Percentiles rank a stretch among this genome's conserved stretches.
Conservation (phyloP, 1,284 basidiomycete genomes). For the Ustilago xerochloae region DNA sequence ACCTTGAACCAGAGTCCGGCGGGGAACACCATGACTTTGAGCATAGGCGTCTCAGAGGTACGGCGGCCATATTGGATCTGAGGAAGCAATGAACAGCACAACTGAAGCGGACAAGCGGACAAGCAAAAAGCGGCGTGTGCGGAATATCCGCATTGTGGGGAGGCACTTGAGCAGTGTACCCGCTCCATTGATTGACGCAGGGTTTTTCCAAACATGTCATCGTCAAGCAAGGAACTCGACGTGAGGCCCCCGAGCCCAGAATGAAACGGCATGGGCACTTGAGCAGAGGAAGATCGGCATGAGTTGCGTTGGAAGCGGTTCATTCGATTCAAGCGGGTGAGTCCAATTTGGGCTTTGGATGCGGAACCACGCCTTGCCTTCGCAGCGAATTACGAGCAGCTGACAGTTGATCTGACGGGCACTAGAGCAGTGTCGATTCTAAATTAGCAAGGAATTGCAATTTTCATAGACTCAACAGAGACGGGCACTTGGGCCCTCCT, state of each 20-base stretch:
- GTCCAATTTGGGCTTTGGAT: constrained; percentile 6
- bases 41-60: neutral
- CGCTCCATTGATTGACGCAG: constrained; percentile 1
- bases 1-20: neutral
- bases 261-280: neutral
- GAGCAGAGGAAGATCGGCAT: constrained; percentile 16
- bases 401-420: neutral
- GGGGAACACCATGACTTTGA: constrained; percentile 3
- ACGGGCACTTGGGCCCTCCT: no score
- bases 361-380: constrained; percentile 5
- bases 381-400: neutral
- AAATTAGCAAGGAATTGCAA: neutral
- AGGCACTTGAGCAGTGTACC: constrained; percentile 18
- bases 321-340: neutral
- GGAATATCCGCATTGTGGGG: constrained; percentile 5
- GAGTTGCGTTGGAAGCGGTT: neutral
- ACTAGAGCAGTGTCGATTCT: constrained; percentile 5
- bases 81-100: no score
- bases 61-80: neutral
- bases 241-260: neutral
- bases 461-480: neutral
- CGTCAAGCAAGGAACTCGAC: neutral
- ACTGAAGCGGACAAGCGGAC: neutral
- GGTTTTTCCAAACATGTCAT: constrained; percentile 18
- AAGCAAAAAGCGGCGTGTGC: neutral